Percentiles rank a stretch among this genome's conserved stretches.
These are phyloP conservation scores for Penicillium subrubescens DNA, from an alignment of 495 filamentous ascomycete genomes.

Conservation along the genomic window DNA sequence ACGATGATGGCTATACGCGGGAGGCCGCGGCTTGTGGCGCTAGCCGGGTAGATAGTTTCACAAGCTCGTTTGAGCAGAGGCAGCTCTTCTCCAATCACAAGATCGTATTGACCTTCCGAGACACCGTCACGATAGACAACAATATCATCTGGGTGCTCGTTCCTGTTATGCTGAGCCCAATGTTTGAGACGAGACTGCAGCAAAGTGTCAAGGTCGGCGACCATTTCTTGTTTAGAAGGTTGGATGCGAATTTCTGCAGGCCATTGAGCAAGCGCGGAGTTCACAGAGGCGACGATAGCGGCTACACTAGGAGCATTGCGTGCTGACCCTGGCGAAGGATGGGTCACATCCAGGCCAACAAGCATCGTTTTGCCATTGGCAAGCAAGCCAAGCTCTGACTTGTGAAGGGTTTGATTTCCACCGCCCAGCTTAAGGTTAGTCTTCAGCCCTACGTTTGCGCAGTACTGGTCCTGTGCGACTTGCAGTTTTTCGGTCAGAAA, in stretches of 20 bases:
- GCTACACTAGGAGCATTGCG: slow-evolving; percentile 67
- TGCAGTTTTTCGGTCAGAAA: no score
- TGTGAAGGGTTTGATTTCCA: slow-evolving; percentile 55
- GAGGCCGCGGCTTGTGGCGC: slow-evolving; percentile 37
- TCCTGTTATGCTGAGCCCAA: slow-evolving; percentile 57
- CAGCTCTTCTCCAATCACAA: slow-evolving; percentile 59
- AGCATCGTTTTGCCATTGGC: slow-evolving; percentile 69
- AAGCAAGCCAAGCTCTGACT: slow-evolving; percentile 53
- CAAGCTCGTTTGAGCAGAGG: slow-evolving; percentile 61
- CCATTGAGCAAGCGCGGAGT: slow-evolving; percentile 10
- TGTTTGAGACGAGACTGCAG: slow-evolving; percentile 60
- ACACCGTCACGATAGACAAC: slow-evolving; percentile 91
- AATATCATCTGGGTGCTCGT: slow-evolving; percentile 64
- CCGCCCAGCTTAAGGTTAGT: no score
- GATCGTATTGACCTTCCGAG: slow-evolving; percentile 76
- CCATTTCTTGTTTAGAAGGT: slow-evolving; percentile 13
- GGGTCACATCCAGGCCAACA: slow-evolving; percentile 80
- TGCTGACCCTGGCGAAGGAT: slow-evolving; percentile 68
- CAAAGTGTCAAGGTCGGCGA: slow-evolving; percentile 33
- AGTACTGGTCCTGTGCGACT: no score
- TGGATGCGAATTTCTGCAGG: slow-evolving; percentile 17
- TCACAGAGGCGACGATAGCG: not conserved
- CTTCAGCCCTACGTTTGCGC: no score
- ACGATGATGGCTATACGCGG: slow-evolving; percentile 55
- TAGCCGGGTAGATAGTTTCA: slow-evolving; percentile 51